phyloP scores from a whole-genome alignment of 2,329 filamentous ascomycete species.

The Neurospora crassa region DNA sequence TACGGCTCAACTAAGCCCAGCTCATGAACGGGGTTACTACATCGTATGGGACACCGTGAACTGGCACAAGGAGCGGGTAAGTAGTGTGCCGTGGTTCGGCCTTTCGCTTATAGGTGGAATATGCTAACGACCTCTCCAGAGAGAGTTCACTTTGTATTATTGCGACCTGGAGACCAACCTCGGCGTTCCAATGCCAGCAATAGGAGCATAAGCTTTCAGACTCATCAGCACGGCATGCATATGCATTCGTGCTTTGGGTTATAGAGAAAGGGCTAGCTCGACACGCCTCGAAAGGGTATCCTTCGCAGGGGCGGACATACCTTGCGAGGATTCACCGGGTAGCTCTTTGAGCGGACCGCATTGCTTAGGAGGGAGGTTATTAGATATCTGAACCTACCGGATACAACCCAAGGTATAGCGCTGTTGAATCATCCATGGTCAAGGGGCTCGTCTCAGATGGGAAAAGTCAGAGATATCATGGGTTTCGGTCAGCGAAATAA shows the following conservation, averaged over 20 bases:
- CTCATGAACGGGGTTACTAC: constrained; percentile 56
- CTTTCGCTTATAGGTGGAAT: background rate
- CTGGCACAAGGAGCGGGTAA: constrained; percentile 55
- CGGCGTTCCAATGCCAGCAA: background rate
- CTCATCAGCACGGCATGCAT: background rate
- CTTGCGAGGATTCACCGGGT: background rate
- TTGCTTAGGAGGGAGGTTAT: background rate
- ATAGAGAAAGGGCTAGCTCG: background rate
- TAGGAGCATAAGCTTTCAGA: background rate
- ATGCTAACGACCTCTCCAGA: constrained; percentile 28
- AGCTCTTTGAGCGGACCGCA: background rate
- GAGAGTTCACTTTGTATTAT: constrained; percentile 52
- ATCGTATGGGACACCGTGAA: constrained; percentile 54
- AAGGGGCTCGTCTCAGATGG: background rate
- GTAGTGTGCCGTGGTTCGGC: constrained; percentile 18
- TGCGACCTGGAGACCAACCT: constrained; percentile 46
- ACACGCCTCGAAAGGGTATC: background rate
- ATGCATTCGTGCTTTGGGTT: background rate
- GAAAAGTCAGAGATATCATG: background rate
- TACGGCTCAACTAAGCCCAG: constrained; percentile 47
- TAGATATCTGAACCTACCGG: background rate
- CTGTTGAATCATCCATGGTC: background rate
- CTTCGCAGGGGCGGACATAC: background rate
- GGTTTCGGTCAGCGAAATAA: background rate
- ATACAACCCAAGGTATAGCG: background rate